These are phyloP conservation scores for Boletellus sp. DNA, from an alignment of 768 basidiomycete species.

Conservation along the genomic window DNA sequence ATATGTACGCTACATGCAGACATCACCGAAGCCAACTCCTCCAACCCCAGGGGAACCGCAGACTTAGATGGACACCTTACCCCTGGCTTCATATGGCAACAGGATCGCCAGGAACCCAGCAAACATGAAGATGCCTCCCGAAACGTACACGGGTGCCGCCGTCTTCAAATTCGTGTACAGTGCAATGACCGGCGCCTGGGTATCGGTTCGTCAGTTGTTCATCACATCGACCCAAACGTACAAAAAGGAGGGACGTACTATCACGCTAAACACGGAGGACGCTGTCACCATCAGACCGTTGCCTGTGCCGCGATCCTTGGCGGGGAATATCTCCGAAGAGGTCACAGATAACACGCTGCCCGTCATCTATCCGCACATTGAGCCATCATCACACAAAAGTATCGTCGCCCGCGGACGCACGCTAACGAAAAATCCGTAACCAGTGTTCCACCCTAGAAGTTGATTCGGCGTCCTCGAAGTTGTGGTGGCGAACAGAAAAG, in stretches of 20 bases:
- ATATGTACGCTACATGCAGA: no score
- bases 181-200: conserved; percentile 62
- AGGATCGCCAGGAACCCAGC: no score
- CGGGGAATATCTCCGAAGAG: no score
- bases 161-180: conserved; percentile 61
- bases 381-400: not conserved
- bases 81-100: no score
- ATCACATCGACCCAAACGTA: not conserved
- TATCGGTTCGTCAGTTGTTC: not conserved
- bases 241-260: conserved; percentile 38
- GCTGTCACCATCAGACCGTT: no score
- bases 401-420: conserved; percentile 30
- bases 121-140: no score
- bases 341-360: conserved; percentile 73
- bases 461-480: conserved; percentile 63
- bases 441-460: conserved; percentile 78
- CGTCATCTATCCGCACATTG: conserved; percentile 51
- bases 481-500: conserved; percentile 66
- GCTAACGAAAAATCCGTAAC: conserved; percentile 60
- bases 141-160: conserved; percentile 67
- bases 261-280: conserved; percentile 61
- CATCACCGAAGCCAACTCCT: no score
- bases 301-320: no score
- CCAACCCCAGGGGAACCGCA: no score
- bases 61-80: no score